Percentiles rank a stretch among this genome's conserved stretches.
These are phyloP conservation scores for Apophysomyces sp. DNA, from an alignment of 371 early-diverging fungal species.

Conservation along the genomic window DNA sequence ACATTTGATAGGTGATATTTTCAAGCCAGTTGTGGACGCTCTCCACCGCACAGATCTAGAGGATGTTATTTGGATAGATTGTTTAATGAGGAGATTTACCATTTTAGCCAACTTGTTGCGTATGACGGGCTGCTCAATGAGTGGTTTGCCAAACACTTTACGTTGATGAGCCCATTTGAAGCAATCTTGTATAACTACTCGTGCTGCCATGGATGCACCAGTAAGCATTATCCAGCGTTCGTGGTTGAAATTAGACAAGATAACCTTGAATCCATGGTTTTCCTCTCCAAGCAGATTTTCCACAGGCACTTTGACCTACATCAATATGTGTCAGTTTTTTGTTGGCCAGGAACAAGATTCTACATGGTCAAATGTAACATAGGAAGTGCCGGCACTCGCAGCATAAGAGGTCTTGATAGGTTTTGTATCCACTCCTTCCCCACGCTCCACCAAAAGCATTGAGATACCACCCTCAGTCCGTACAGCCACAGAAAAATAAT, in stretches of 20 bases:
- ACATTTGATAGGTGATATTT: conserved; percentile 58
- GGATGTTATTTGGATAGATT: conserved; percentile 7
- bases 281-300: conserved; percentile 70
- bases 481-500: conserved; percentile 70
- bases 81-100: conserved; percentile 48
- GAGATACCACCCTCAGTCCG: conserved; percentile 65
- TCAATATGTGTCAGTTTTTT: not conserved
- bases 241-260: conserved; percentile 49
- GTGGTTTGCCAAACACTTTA: conserved; percentile 78
- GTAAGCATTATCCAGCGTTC: conserved; percentile 34
- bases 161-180: conserved; percentile 54
- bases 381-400: conserved; percentile 55
- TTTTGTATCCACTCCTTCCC: conserved; percentile 57
- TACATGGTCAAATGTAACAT: conserved; percentile 56
- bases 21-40: conserved; percentile 53
- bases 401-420: conserved; percentile 64
- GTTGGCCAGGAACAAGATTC: not conserved
- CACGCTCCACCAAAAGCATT: conserved; percentile 60
- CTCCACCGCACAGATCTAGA: conserved; percentile 48
- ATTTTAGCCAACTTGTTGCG: conserved; percentile 66
- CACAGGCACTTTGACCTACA: conserved; percentile 62
- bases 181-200: conserved; percentile 29
- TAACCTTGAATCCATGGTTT: conserved; percentile 65
- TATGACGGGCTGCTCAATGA: conserved; percentile 68
- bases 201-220: conserved; percentile 20